Percentiles rank a stretch among this genome's conserved stretches.
phyloP scores from a whole-genome alignment of 306 rosid genomes.

The Trifolium subterraneum region DNA sequence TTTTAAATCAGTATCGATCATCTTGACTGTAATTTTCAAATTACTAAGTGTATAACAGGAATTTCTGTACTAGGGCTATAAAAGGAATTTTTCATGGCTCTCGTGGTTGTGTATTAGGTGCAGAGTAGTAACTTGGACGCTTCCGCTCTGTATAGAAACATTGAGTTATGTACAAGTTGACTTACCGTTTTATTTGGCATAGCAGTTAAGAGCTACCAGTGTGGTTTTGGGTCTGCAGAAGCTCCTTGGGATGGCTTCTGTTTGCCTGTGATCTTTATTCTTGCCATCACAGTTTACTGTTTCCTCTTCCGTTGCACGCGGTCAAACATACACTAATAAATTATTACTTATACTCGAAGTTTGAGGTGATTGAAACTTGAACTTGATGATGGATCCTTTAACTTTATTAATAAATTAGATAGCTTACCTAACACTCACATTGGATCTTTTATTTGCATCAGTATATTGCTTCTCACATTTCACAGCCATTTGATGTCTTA shows the following conservation, averaged over 20 bases:
- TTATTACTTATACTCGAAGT: background rate
- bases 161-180: background rate
- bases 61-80: too few relatives aligned
- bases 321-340: background rate
- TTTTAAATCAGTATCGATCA: background rate
- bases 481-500: background rate
- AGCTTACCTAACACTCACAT: background rate
- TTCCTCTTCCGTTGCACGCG: background rate
- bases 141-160: background rate
- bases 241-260: background rate
- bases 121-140: background rate
- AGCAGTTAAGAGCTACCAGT: constrained; percentile 1
- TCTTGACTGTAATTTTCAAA: background rate
- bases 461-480: background rate
- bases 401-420: background rate
- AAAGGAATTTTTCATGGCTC: too few relatives aligned
- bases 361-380: background rate
- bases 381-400: constrained; percentile 14
- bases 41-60: background rate
- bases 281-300: background rate
- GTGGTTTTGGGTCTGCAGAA: background rate
- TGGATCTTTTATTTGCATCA: background rate
- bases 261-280: background rate
- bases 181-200: background rate
- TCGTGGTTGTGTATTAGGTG: background rate